Percentiles rank a stretch among this genome's conserved stretches.
Conservation (phyloP, 140 eudicot genomes). For the Erigeron philadelphicus region DNA sequence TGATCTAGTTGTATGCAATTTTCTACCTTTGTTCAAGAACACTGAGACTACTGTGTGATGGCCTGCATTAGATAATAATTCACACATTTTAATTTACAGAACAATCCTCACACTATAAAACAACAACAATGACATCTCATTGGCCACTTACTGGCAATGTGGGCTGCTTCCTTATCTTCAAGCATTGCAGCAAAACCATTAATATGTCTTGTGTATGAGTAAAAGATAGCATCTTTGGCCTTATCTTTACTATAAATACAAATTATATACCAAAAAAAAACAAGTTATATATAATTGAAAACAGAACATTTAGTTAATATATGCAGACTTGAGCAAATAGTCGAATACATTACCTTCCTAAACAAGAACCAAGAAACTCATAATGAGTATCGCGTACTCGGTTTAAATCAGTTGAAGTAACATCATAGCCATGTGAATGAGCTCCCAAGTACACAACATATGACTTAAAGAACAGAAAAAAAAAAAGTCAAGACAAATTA, state of each 20-base stretch:
- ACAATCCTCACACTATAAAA: neutral
- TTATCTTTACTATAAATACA: conserved; percentile 38
- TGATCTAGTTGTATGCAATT: conserved; percentile 86
- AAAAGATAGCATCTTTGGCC: conserved; percentile 76
- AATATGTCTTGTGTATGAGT: conserved; percentile 89
- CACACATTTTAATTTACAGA: neutral
- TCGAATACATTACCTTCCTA: conserved; percentile 56
- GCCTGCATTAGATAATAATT: conserved; percentile 39
- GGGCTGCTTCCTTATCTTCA: conserved; percentile 67
- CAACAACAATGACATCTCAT: conserved; percentile 2
- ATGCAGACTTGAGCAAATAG: conserved; percentile 13
- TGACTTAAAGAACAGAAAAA: conserved; percentile 39
- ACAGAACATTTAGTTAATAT: neutral
- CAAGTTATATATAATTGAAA: neutral
- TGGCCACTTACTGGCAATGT: conserved; percentile 59
- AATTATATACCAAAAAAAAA: conserved; percentile 10
- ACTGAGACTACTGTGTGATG: conserved; percentile 76
- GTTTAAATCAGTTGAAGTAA: conserved; percentile 47
- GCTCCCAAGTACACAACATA: conserved; percentile 89
- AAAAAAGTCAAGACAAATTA: neutral
- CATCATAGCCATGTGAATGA: conserved; percentile 58
- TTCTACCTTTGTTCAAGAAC: conserved; percentile 68
- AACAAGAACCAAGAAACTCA: conserved; percentile 75
- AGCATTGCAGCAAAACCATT: conserved; percentile 95
- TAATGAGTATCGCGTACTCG: conserved; percentile 59